phyloP scores from a whole-genome alignment of 163 green algal species.

The Dunaliella salina region DNA sequence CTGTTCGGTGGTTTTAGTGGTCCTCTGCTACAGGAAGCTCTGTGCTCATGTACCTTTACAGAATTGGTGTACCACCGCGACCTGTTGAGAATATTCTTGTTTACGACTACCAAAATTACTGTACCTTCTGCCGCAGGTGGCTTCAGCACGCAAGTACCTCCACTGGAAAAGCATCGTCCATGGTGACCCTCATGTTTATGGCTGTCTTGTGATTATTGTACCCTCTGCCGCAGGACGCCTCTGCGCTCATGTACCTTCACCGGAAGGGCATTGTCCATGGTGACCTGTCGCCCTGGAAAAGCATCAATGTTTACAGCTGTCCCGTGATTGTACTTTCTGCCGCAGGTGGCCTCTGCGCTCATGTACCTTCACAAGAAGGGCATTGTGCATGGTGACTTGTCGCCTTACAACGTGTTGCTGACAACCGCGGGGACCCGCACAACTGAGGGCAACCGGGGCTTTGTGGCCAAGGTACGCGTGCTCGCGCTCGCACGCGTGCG shows the following conservation, averaged over 20 bases:
- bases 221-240: slow-evolving; percentile 35
- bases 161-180: slow-evolving; percentile 28
- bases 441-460: slow-evolving; percentile 15
- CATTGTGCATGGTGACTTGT: slow-evolving; percentile 60
- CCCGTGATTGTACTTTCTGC: slow-evolving; percentile 13
- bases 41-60: slow-evolving; percentile 54
- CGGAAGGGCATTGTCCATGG: slow-evolving; percentile 6
- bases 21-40: slow-evolving; percentile 32
- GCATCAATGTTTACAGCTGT: not conserved
- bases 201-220: not conserved
- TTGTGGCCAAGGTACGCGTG: slow-evolving; percentile 59
- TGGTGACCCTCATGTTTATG: not conserved
- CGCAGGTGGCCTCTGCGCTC: slow-evolving; percentile 42
- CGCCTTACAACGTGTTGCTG: slow-evolving; percentile 51
- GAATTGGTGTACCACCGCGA: not conserved
- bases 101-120: not conserved
- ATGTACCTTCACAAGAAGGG: slow-evolving; percentile 50
- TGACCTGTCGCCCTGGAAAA: not conserved
- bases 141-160: slow-evolving; percentile 47
- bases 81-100: no score
- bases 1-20: not conserved
- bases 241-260: slow-evolving; percentile 56
- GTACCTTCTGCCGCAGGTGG: slow-evolving; percentile 32
- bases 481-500: no score
- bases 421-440: slow-evolving; percentile 19